Evolutionary conservation across 495 filamentous ascomycete species (phyloP), one percentile per base, ranked within the genome.

Genomic region (Bryoglossum gracile): DNA sequence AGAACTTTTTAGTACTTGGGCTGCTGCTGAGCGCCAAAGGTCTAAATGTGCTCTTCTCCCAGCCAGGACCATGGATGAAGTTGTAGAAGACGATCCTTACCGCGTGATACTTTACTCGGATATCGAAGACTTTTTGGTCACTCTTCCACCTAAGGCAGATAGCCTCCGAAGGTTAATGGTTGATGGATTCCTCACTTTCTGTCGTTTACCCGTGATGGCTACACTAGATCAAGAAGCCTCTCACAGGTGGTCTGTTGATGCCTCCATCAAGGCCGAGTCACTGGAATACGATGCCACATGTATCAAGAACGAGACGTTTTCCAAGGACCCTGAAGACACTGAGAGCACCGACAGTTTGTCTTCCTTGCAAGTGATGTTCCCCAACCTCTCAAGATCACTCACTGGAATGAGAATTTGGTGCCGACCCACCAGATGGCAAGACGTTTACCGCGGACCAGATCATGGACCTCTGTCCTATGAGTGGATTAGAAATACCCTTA

Each of bases 31-130:
- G 60, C 65, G 67, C 32, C 65, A 75, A 24, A 68, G 66, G 23
- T 62, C 71, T 13, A 40, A 53, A 19, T 59, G 62, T 24, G 66
- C 81, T 8, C 67, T 65, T 46, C 68, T 82, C 53, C 87, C 89
- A 9, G 82, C 81, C 9, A 79, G 84, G 23, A 77, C 75, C 8
- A 35, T 62, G 50, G 80, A 83, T 41, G 71, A 76, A 30, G 73
- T 74, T 8, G 74, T 84, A 43, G 83, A 90, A 48, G 58, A 61
- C 43, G 91, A 95, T 55, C 84, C 87, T 4, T 92, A 77, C 56
- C 72, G 84, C 32, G 75, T 89, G 3, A 72, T 95, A 36, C 72
- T 96, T 48, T 86, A 81, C 50, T 81, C 81, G 9, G 92, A 97
- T 62, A 68, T 96, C 11, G 63, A 75, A 52, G 68, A 77, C 1